Base-by-base conservation (phyloP, 768 basidiomycete species). In the Calocera viscosa region DNA sequence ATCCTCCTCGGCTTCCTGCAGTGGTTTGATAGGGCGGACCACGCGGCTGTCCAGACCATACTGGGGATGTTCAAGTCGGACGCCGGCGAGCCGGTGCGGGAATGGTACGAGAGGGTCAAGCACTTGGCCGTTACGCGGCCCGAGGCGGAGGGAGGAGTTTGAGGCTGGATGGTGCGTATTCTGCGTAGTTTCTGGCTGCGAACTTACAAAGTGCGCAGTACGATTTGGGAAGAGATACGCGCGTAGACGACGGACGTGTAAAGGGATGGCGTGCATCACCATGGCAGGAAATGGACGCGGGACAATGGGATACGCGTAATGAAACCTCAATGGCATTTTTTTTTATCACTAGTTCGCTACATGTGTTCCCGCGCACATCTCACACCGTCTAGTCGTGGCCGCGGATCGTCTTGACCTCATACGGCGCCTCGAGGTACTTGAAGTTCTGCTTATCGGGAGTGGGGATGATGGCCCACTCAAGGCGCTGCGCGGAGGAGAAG, bases 381-480 rank as follows among this genome's bases (percentile, higher is more conserved):
- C 26, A 10, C 24, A 60, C 30, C 30, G 26, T 60, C 53, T 60
- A 60, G 26, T 10, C 10, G 38, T 69, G 69, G 2, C 70, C 70
- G 5, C 65, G 40, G 24, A 70, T 68, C 33, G 49, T 19, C 49
- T 69, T 63, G 22, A 69, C 66, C 35, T 47, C 63, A 41, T 66
- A 77, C 71, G 73, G 75, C 26, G 75, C 71, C 39, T 74, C 73
- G 34, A 78, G 73, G 70, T 71, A 71, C 22, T 67, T 34, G 43
- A 71, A 65, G 19, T 79, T 77, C 64, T 76, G 68, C 32, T 53
- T 68, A 43, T 74, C 47, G 14, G n/a, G n/a, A n/a, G 65, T 70
- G 0, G 68, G 71, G 24, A 74, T 69, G 34, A 79, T 74, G 16
- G 70, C 74, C 47, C 76, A 72, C 65, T 73, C 66, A 22, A 79